These are phyloP conservation scores for Stenocarpella maydis DNA, from an alignment of 2,329 filamentous ascomycete genomes.

Conservation along the genomic window DNA sequence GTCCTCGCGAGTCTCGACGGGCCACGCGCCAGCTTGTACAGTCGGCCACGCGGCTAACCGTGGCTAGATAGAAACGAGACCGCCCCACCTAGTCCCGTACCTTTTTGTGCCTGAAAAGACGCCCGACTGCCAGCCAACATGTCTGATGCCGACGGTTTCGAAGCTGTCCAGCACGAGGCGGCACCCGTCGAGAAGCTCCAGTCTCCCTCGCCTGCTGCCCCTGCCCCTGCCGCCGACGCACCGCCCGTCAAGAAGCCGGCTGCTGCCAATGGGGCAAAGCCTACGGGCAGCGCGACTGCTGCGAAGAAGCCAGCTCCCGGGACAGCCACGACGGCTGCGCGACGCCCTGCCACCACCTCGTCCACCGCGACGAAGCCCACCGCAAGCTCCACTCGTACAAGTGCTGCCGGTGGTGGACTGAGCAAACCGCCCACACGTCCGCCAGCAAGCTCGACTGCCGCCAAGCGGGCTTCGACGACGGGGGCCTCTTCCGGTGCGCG, in stretches of 20 bases:
- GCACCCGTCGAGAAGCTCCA: conserved; percentile 30
- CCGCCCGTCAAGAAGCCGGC: conserved; percentile 31
- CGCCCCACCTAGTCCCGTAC: background rate
- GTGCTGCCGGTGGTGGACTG: conserved; percentile 39
- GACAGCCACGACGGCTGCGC: conserved; percentile 36
- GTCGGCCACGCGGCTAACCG: conserved; percentile 26
- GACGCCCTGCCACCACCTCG: conserved; percentile 40
- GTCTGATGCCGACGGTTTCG: conserved; percentile 45
- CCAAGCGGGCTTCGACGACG: conserved; percentile 45
- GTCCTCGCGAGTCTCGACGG: background rate
- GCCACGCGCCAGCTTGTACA: conserved; percentile 18
- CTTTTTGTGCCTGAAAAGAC: background rate
- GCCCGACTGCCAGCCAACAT: conserved; percentile 38
- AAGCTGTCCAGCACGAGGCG: conserved; percentile 43
- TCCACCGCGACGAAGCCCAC: conserved; percentile 44
- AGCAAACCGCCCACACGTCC: conserved; percentile 45
- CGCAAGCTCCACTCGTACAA: conserved; percentile 42
- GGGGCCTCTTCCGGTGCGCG: conserved; percentile 43
- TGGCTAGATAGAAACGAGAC: conserved; percentile 22
- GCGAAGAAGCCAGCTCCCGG: conserved; percentile 39
- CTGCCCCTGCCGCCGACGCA: conserved; percentile 5
- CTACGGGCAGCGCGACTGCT: conserved; percentile 37
- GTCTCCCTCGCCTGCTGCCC: conserved; percentile 9
- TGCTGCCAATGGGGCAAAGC: conserved; percentile 32
- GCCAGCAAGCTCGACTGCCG: conserved; percentile 39